A percentile compares a stretch with the other conserved stretches of the same genome.
phyloP scores from a whole-genome alignment of 176 grass and related monocot species.

The Aegilops bicornis region DNA sequence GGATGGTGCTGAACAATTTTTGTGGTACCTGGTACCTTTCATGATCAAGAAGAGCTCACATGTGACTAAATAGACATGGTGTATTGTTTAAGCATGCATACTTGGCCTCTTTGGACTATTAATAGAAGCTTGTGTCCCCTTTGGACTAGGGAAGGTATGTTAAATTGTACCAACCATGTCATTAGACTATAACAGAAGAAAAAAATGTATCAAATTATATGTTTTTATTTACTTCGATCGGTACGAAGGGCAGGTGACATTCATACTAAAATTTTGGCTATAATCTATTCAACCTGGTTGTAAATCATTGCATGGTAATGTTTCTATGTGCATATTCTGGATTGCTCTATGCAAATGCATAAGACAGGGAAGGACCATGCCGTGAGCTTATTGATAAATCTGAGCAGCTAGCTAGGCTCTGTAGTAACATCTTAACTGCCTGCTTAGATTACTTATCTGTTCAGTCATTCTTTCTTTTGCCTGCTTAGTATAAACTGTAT shows the following conservation, averaged over 20 bases:
- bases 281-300: not conserved
- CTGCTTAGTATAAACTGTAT: too few species aligned
- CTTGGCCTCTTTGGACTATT: too few species aligned
- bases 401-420: not conserved
- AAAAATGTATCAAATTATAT: not conserved
- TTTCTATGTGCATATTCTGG: constrained; percentile 3
- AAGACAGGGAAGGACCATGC: not conserved
- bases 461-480: too few species aligned
- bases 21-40: too few species aligned
- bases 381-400: not conserved
- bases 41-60: too few species aligned
- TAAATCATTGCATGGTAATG: constrained; percentile 13
- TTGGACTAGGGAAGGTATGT: not conserved
- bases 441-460: too few species aligned
- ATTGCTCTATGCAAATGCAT: not conserved
- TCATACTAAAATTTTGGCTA: not conserved
- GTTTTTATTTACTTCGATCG: not conserved
- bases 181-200: too few species aligned
- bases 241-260: not conserved
- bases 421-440: not conserved
- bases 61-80: too few species aligned
- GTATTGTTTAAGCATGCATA: too few species aligned
- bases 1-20: too few species aligned
- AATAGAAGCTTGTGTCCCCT: too few species aligned
- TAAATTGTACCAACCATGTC: too few species aligned